Evolutionary conservation across 768 basidiomycete species (phyloP), one percentile per base, ranked within the genome.

Genomic region (Sistotremastrum suecicum): DNA sequence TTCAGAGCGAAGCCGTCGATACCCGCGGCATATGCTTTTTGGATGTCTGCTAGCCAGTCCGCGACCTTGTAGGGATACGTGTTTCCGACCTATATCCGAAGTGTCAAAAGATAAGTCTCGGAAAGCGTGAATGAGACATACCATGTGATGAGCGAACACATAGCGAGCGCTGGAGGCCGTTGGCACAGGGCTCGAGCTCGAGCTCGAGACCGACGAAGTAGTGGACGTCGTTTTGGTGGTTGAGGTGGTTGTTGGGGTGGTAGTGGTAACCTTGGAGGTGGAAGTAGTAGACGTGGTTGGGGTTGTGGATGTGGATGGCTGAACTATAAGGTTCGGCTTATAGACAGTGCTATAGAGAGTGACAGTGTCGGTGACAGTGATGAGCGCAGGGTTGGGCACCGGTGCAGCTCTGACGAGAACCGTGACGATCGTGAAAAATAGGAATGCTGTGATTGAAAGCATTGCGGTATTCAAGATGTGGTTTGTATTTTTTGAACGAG

Each of bases 1-100:
- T 86, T 86, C 46, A 88, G 66, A 1, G 80, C 79, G 58, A 82
- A 83, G 1, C 67, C 80, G 49, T 83, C 80, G 51, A 83, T 72
- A 10, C 78, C 78, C 46, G 66, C 70, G 4, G 66, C 57, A 47
- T 72, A 62, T 0, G 83, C 83, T 10, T 76, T 68, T 3, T 51
- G 31, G 28, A 83, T 73, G 53, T 83, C 69, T 48, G 43, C 71
- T 43, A 70, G 58, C 58, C 73, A 72, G 43, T 54, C 52, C 37
- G 57, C 46, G 31, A 50, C 31, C 2, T 58, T 73, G 58, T 80
- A 83, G 2, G 77, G 72, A 59, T 74, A 80, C 3, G 76, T 69
- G 51, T 83, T 83, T 34, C 82, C 82, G 32, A 81, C 62, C 56
- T 6, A 48, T 37, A 47, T 60, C 59, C n/a, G 41, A 34, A 28